Evolutionary conservation across 345 rosid genomes (phyloP).

Genomic region (Corchorus olitorius): DNA sequence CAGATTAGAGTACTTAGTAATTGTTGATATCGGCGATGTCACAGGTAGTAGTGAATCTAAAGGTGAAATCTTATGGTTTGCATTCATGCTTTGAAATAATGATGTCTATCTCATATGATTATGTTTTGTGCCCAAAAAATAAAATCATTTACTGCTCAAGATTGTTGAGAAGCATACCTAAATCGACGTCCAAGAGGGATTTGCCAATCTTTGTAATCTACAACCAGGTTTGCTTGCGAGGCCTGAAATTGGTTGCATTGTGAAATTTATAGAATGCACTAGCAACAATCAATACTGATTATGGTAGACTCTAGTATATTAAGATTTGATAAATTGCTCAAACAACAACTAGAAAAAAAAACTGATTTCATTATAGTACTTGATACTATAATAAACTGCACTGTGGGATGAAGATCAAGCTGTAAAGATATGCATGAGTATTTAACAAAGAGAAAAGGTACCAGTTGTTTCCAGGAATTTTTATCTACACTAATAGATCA

Average conservation of each 20-base stretch:
- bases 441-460: neutral
- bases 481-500: neutral
- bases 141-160: conserved; percentile 1
- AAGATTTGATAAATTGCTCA: neutral
- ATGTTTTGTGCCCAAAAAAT: too few relatives aligned
- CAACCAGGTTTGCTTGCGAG: conserved; percentile 77
- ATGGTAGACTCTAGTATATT: neutral
- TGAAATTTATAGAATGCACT: neutral
- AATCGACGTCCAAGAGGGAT: conserved; percentile 95
- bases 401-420: neutral
- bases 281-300: neutral
- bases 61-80: neutral
- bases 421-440: neutral
- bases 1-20: too few relatives aligned
- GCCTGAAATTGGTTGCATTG: conserved; percentile 45
- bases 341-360: neutral
- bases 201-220: conserved; percentile 97
- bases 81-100: too few relatives aligned
- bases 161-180: conserved; percentile 50
- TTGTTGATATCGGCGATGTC: too few relatives aligned
- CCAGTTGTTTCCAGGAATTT: neutral
- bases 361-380: neutral
- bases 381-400: neutral
- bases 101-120: too few relatives aligned
- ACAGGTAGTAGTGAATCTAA: too few relatives aligned